Conservation (phyloP, 192 early-diverging fungal species). For the Backusella mclennaniae region DNA sequence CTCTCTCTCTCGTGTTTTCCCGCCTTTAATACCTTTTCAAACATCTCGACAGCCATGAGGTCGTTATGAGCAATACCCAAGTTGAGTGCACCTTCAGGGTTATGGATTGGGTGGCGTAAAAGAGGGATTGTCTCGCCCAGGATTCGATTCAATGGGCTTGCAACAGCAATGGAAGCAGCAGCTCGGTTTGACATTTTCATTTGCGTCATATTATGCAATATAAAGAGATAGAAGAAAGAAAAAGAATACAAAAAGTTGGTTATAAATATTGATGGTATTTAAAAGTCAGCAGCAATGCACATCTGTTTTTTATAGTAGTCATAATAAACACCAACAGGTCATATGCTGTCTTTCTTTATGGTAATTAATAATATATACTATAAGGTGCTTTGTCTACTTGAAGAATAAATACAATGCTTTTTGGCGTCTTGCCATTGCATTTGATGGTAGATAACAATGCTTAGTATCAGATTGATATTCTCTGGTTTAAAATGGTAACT, state of each 20-base stretch:
- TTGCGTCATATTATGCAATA: constrained; percentile 3
- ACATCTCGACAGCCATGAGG: constrained; percentile 55
- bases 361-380: too few relatives aligned
- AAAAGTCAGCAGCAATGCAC: background rate
- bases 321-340: too few relatives aligned
- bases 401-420: too few relatives aligned
- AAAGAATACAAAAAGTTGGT: background rate
- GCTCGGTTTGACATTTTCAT: constrained; percentile 5
- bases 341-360: too few relatives aligned
- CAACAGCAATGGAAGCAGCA: background rate
- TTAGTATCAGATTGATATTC: too few relatives aligned
- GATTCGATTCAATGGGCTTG: background rate
- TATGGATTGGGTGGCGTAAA: constrained; percentile 18
- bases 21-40: constrained; percentile 48
- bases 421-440: too few relatives aligned
- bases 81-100: constrained; percentile 75
- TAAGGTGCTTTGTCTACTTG: too few relatives aligned
- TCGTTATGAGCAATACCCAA: constrained; percentile 79
- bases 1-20: background rate
- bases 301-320: too few relatives aligned
- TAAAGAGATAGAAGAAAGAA: background rate
- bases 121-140: background rate
- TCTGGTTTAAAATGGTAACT: too few relatives aligned
- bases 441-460: too few relatives aligned
- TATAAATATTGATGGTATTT: background rate